Base-by-base conservation (phyloP, 768 basidiomycete genomes). In the Leccinum uliginosum region DNA sequence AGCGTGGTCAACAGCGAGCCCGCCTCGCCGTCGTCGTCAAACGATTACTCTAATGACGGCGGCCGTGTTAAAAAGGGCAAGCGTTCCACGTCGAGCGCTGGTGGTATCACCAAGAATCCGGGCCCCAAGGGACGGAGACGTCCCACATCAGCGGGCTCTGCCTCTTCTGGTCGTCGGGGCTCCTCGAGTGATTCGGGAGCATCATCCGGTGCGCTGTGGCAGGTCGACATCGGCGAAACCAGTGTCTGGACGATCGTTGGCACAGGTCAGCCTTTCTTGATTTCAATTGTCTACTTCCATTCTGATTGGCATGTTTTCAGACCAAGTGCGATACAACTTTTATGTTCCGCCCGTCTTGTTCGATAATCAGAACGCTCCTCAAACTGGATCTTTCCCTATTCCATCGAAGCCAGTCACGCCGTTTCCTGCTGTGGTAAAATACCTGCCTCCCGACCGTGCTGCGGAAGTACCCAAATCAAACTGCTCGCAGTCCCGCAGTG, bases 241-340 rank as follows among this genome's bases (percentile, higher is more conserved):
- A 92, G 91, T 68, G 89, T 93, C 23, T 95, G 93, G 93, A 94
- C 93, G 4, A 91, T 94, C 62, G 91, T 93, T 59, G 91, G 93
- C 63, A 93, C 90, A 60, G 91, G 91, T 92, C 71, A 73, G 32
- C 3, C 24, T 48, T 3, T 60, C 27, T 57, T 58, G 48, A 5
- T 32, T 46, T 49, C 35, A 54, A 50, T 46, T 50, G 23, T 24
- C 43, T 34, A 4, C 17, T 47, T 50, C 51, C 26, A 45, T 58
- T 52, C 63, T 69, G 34, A 68, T 61, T 54, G 56, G 57, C 50
- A 50, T 56, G 35, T 48, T 58, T 62, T 48, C 74, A 87, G 92
- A 95, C 67, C 89, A 93, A 82, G 83, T 93, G 53, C 86, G 93
- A 59, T 93, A 94, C 75, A 93, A 94, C 72, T 95, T 94, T 73